Evolutionary conservation across 2,329 filamentous ascomycete species (phyloP).

Genomic region (Epichloe brachyelytri): DNA sequence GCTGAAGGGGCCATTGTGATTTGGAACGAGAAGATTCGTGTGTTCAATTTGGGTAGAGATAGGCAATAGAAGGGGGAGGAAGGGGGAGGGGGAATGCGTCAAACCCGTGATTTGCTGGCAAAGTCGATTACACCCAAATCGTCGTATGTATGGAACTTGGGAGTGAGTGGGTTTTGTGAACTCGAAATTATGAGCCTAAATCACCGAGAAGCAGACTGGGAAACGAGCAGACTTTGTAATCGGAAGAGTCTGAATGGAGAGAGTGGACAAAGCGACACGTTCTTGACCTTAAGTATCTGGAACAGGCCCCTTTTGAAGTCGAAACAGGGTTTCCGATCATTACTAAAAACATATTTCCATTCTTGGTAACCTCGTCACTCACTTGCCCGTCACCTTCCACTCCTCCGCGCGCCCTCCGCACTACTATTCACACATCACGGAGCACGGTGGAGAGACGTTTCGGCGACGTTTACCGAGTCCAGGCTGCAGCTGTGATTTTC

Average conservation of each 20-base stretch:
- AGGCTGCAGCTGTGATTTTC: neutral
- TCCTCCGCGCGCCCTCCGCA: neutral
- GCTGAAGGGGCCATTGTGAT: slow-evolving; percentile 16
- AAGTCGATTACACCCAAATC: neutral
- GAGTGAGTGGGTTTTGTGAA: too few species aligned
- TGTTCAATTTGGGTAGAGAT: neutral
- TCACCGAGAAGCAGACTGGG: neutral
- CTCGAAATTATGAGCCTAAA: too few species aligned
- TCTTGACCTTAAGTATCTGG: neutral
- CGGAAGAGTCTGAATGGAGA: neutral
- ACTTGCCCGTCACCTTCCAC: neutral
- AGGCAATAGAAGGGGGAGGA: too few species aligned
- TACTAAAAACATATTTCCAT: neutral
- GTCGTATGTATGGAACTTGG: too few species aligned
- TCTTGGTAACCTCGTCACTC: neutral
- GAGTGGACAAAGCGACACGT: neutral
- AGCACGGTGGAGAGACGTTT: neutral
- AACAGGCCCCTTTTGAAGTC: neutral
- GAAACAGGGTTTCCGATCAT: neutral
- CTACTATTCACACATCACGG: neutral
- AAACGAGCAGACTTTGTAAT: neutral
- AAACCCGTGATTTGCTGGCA: neutral
- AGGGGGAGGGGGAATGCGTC: neutral
- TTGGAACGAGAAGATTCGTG: neutral
- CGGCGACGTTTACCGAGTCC: slow-evolving; percentile 4